A percentile compares a stretch with the other conserved stretches of the same genome.
These are phyloP conservation scores for Colletotrichum sp. DNA, from an alignment of 2,329 filamentous ascomycete species.

Conservation along the genomic window DNA sequence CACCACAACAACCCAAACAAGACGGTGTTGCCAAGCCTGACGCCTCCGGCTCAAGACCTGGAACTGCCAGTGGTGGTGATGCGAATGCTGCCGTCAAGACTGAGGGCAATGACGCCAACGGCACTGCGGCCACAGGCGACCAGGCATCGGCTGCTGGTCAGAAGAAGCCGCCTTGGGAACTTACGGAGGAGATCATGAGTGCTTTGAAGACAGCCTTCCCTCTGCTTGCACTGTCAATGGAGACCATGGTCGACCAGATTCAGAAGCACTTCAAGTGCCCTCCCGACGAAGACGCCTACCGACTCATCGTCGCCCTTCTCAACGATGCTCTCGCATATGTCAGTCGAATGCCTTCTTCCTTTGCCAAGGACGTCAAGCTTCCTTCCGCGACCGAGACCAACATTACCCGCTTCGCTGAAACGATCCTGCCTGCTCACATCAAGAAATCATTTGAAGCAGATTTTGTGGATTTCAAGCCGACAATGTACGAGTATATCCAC, in stretches of 20 bases:
- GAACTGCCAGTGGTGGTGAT: conserved; percentile 54
- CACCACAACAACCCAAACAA: conserved; percentile 58
- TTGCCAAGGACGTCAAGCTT: conserved; percentile 89
- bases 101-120: conserved; percentile 43
- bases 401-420: conserved; percentile 95
- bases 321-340: conserved; percentile 96
- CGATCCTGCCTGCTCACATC: conserved; percentile 92
- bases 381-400: conserved; percentile 92
- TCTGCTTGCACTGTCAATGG: conserved; percentile 94
- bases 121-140: conserved; percentile 17
- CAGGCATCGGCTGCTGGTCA: conserved; percentile 36
- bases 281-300: conserved; percentile 96
- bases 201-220: conserved; percentile 97
- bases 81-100: conserved; percentile 46
- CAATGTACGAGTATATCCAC: conserved; percentile 98
- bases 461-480: conserved; percentile 93
- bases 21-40: conserved; percentile 47
- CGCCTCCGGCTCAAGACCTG: conserved; percentile 48
- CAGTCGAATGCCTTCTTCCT: conserved; percentile 83
- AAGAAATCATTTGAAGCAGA: conserved; percentile 97
- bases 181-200: conserved; percentile 94
- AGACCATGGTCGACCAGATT: conserved; percentile 99
- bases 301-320: conserved; percentile 93
- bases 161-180: conserved; percentile 91
- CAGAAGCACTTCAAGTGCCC: conserved; percentile 99